Percentiles rank a stretch among this genome's conserved stretches.
phyloP scores from a whole-genome alignment of 192 early-diverging fungal species.

The Rhizophagus clarus region DNA sequence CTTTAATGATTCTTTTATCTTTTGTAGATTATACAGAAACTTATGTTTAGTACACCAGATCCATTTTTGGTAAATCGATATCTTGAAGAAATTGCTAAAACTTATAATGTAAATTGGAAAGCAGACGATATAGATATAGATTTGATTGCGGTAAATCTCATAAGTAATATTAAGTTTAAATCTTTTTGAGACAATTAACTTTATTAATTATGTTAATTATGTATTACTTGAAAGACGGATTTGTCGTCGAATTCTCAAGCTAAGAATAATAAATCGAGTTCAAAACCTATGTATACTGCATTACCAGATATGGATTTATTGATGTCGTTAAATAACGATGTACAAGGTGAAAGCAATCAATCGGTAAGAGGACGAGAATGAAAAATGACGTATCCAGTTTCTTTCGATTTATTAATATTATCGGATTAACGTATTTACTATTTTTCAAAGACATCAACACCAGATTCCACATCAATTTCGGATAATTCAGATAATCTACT shows the following conservation, averaged over 20 bases:
- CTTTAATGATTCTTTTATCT: background rate
- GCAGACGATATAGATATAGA: conserved; percentile 44
- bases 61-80: conserved; percentile 80
- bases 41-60: conserved; percentile 79
- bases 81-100: conserved; percentile 84
- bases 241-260: background rate
- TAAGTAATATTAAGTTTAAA: background rate
- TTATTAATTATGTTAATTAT: background rate
- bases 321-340: conserved; percentile 4
- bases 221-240: background rate
- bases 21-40: conserved; percentile 76
- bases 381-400: background rate
- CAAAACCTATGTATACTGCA: background rate
- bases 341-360: background rate
- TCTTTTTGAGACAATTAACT: background rate
- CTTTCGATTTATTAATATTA: no score
- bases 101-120: conserved; percentile 76
- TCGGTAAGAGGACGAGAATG: background rate
- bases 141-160: conserved; percentile 40
- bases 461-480: background rate
- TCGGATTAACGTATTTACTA: background rate
- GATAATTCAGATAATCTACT: background rate
- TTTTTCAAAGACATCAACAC: background rate
- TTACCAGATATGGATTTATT: conserved; percentile 21
- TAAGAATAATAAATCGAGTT: background rate